phyloP scores from a whole-genome alignment of 2,329 filamentous ascomycete genomes.

The Macroventuria anomochaeta region DNA sequence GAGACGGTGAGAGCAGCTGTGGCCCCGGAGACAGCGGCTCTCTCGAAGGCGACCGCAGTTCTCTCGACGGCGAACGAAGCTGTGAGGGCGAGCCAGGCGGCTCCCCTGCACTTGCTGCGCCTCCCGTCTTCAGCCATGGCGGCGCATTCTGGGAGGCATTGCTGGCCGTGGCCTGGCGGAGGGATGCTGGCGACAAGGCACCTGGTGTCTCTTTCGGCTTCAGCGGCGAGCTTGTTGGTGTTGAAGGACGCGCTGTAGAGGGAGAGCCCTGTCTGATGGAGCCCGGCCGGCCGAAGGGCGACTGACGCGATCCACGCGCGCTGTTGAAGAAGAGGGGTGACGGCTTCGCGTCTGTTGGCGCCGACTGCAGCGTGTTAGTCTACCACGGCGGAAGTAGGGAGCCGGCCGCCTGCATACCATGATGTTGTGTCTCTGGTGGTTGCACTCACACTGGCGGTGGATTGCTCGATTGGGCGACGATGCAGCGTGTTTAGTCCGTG shows the following conservation, averaged over 20 bases:
- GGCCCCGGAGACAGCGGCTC: conserved; percentile 9
- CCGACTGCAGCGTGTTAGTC: conserved; percentile 34
- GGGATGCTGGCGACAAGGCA: conserved; percentile 37
- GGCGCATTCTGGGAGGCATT: conserved; percentile 45
- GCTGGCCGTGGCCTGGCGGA: conserved; percentile 42
- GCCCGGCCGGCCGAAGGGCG: conserved; percentile 54
- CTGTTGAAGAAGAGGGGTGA: conserved; percentile 54
- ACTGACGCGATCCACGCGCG: conserved; percentile 45
- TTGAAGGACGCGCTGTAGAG: conserved; percentile 49
- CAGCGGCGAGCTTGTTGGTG: conserved; percentile 50
- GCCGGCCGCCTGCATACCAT: conserved; percentile 11
- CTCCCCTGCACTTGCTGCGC: conserved; percentile 37
- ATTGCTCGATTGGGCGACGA: conserved; percentile 8
- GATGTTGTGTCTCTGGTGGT: conserved; percentile 16
- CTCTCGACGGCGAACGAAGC: conserved; percentile 29
- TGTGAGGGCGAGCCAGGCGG: conserved; percentile 39
- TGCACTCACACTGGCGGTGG: conserved; percentile 2
- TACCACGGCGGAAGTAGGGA: neutral
- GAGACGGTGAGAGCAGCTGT: conserved; percentile 3
- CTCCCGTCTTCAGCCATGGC: conserved; percentile 45
- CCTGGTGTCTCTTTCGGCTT: conserved; percentile 43
- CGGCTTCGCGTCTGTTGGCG: conserved; percentile 49
- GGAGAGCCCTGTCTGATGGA: conserved; percentile 49
- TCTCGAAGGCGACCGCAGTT: conserved; percentile 29
- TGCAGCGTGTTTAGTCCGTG: conserved; percentile 25